Percentiles rank a stretch among this genome's conserved stretches.
These are phyloP conservation scores for Sugiyamaella sp. DNA, from an alignment of 1,139 yeast species.

Conservation along the genomic window DNA sequence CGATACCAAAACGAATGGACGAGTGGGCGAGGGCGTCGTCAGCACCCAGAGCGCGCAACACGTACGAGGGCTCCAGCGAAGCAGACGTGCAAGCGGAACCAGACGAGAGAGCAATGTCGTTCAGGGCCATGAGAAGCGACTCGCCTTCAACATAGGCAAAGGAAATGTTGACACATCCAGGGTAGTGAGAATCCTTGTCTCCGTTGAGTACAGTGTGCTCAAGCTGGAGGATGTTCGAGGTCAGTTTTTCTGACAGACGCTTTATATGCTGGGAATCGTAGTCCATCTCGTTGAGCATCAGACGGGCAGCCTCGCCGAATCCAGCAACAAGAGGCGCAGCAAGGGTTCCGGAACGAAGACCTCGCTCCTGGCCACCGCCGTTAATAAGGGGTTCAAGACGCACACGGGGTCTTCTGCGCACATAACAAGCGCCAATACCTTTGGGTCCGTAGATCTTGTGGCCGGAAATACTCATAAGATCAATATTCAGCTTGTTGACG, in stretches of 20 bases:
- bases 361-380: conserved; percentile 99
- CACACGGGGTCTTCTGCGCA: conserved; percentile 97
- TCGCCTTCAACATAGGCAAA: conserved; percentile 99
- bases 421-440: conserved; percentile 95
- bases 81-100: conserved; percentile 99
- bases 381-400: conserved; percentile 92
- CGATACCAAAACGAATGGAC: conserved; percentile 94
- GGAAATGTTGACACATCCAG: conserved; percentile 95
- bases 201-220: conserved; percentile 94
- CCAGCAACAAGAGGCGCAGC: conserved; percentile 96
- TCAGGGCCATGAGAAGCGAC: conserved; percentile 93
- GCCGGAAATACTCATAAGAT: conserved; percentile 88
- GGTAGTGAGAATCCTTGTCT: conserved; percentile 67
- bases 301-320: conserved; percentile 95
- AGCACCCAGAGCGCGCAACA: conserved; percentile 93
- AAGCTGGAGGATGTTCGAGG: conserved; percentile 70
- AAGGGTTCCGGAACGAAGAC: conserved; percentile 93
- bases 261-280: conserved; percentile 74
- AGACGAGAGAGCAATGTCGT: conserved; percentile 92
- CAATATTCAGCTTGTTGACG: conserved; percentile 92
- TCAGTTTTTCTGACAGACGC: conserved; percentile 70
- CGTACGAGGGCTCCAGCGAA: conserved; percentile 95
- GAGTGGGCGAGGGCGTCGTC: conserved; percentile 99
- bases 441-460: conserved; percentile 98
- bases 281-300: conserved; percentile 71